A percentile compares a stretch with the other conserved stretches of the same genome.
These are phyloP conservation scores for Penicillium cataractarum DNA, from an alignment of 495 filamentous ascomycete genomes.

Conservation along the genomic window DNA sequence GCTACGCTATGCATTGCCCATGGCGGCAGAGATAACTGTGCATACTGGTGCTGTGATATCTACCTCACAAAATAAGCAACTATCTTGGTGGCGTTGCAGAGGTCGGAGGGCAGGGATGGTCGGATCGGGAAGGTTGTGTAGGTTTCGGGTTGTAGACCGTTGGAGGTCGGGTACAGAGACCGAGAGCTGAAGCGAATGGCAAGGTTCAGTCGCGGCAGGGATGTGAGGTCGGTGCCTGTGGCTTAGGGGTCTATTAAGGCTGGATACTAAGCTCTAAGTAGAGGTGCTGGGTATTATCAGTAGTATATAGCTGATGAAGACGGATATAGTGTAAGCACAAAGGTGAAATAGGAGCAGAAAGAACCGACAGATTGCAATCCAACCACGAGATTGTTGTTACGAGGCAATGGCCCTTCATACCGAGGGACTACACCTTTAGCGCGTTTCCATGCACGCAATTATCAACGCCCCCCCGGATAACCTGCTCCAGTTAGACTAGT, in stretches of 20 bases:
- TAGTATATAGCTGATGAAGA: not conserved
- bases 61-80: not conserved
- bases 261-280: too few species aligned
- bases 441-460: not conserved
- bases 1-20: not conserved
- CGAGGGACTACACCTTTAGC: not conserved
- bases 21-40: constrained; percentile 5
- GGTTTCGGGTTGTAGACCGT: not conserved
- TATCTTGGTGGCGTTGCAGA: not conserved
- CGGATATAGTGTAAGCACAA: not conserved
- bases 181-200: not conserved
- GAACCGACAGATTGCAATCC: not conserved
- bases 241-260: too few species aligned
- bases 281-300: not conserved
- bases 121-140: not conserved
- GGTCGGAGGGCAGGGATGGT: not conserved
- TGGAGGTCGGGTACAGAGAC: not conserved
- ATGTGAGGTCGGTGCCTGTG: too few species aligned
- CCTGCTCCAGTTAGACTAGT: constrained; percentile 1
- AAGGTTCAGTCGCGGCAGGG: not conserved
- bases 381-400: too few species aligned
- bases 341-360: not conserved
- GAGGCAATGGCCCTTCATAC: too few species aligned
- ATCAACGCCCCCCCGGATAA: constrained; percentile 1
- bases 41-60: too few species aligned